Conservation (phyloP, 331 rosid species). For the Ulmus americana region DNA sequence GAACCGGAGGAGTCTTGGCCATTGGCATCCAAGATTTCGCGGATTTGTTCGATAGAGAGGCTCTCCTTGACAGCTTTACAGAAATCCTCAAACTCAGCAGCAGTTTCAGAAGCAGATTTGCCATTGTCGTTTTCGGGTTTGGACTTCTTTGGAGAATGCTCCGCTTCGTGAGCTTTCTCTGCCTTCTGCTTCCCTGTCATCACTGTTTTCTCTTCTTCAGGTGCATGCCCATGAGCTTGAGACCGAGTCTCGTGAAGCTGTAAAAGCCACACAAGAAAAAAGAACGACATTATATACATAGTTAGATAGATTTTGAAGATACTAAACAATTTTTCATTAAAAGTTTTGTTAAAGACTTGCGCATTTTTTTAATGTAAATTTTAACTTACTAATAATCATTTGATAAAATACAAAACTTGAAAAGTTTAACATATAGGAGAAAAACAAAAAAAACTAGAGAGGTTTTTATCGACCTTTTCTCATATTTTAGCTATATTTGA, state of each 20-base stretch:
- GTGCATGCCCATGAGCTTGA: slow-evolving; percentile 53
- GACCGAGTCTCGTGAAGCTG: slow-evolving; percentile 77
- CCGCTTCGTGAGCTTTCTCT: slow-evolving; percentile 60
- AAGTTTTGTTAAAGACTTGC: no score
- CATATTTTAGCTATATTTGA: no score
- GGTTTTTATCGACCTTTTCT: no score
- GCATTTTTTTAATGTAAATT: no score
- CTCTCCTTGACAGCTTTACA: slow-evolving; percentile 43
- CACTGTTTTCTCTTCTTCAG: slow-evolving; percentile 56
- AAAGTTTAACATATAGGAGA: no score
- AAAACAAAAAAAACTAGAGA: no score
- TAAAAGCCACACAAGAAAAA: background rate
- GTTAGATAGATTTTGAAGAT: no score
- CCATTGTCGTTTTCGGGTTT: slow-evolving; percentile 52
- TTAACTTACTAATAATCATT: no score
- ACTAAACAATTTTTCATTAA: no score
- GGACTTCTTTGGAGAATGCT: slow-evolving; percentile 54
- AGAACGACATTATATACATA: no score
- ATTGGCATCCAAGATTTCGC: slow-evolving; percentile 51
- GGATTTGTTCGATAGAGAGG: slow-evolving; percentile 51
- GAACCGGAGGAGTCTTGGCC: slow-evolving; percentile 56
- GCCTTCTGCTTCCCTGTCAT: slow-evolving; percentile 73
- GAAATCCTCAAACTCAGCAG: slow-evolving; percentile 47
- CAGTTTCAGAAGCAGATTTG: slow-evolving; percentile 26
- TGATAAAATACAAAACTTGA: no score